A percentile compares a stretch with the other conserved stretches of the same genome.
Conservation (phyloP, 2,329 filamentous ascomycete genomes). For the Claviceps spartinae region DNA sequence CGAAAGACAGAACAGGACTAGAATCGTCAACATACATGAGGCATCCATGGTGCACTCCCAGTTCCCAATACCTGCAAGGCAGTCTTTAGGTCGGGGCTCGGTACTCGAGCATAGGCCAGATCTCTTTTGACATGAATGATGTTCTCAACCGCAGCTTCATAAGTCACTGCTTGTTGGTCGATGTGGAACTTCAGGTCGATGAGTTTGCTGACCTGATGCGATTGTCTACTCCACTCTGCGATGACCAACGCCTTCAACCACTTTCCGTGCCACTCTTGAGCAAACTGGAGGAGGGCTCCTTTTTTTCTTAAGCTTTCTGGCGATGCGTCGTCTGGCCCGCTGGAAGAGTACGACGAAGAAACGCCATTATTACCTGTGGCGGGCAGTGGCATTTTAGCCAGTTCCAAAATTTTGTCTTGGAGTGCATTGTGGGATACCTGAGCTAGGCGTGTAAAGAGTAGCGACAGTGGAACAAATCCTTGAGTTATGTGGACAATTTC, state of each 20-base stretch:
- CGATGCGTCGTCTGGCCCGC: constrained; percentile 40
- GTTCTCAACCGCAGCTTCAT: constrained; percentile 44
- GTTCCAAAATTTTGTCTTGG: constrained; percentile 51
- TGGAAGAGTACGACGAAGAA: constrained; percentile 15
- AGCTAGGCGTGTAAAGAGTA: constrained; percentile 62
- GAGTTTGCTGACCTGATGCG: constrained; percentile 66
- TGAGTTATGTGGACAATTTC: constrained; percentile 59
- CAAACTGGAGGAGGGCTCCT: constrained; percentile 58
- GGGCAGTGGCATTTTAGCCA: constrained; percentile 55
- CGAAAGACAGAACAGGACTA: not conserved
- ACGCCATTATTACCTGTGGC: constrained; percentile 37
- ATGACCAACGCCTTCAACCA: constrained; percentile 91
- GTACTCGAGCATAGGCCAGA: constrained; percentile 59
- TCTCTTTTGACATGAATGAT: constrained; percentile 62
- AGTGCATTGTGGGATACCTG: constrained; percentile 75
- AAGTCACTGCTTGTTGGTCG: constrained; percentile 46
- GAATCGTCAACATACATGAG: constrained; percentile 43
- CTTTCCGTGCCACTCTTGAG: constrained; percentile 65
- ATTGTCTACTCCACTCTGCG: constrained; percentile 75
- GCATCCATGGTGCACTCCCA: constrained; percentile 64
- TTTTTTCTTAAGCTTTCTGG: constrained; percentile 65
- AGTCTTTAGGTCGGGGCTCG: constrained; percentile 82
- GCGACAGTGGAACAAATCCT: constrained; percentile 62
- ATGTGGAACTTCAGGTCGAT: constrained; percentile 78
- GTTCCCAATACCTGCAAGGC: constrained; percentile 74